phyloP scores from a whole-genome alignment of 768 basidiomycete genomes.

The Suillus cothurnatus region DNA sequence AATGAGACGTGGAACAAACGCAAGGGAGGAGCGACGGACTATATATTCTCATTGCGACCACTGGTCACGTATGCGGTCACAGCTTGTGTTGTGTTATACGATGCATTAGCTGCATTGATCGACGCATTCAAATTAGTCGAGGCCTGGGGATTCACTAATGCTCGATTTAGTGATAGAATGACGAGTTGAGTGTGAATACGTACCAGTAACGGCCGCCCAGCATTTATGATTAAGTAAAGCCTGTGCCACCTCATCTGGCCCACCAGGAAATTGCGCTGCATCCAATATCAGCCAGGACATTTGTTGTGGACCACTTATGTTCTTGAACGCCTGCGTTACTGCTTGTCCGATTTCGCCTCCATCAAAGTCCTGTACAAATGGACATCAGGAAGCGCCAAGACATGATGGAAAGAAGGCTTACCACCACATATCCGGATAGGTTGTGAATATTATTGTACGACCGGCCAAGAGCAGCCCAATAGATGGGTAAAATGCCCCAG shows the following conservation, averaged over 20 bases:
- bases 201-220: conserved; percentile 60
- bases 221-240: conserved; percentile 51
- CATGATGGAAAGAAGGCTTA: conserved; percentile 28
- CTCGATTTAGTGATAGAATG: not conserved
- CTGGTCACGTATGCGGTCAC: conserved; percentile 50
- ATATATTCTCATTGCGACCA: conserved; percentile 61
- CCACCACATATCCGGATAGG: conserved; percentile 60
- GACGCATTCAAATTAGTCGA: conserved; percentile 39
- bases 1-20: not conserved
- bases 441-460: conserved; percentile 39
- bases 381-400: not conserved
- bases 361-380: conserved; percentile 59
- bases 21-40: conserved; percentile 39
- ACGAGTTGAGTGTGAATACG: conserved; percentile 21
- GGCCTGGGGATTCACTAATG: conserved; percentile 44
- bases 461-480: conserved; percentile 60
- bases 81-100: conserved; percentile 50
- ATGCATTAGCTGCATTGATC: conserved; percentile 40
- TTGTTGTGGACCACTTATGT: conserved; percentile 29
- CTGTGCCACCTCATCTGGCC: conserved; percentile 42
- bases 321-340: conserved; percentile 42
- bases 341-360: conserved; percentile 51
- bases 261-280: conserved; percentile 47
- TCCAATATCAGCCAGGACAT: conserved; percentile 50
- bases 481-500: conserved; percentile 55